These are phyloP conservation scores for Furcasterigmium furcatum DNA, from an alignment of 2,329 filamentous ascomycete species.

Conservation along the genomic window DNA sequence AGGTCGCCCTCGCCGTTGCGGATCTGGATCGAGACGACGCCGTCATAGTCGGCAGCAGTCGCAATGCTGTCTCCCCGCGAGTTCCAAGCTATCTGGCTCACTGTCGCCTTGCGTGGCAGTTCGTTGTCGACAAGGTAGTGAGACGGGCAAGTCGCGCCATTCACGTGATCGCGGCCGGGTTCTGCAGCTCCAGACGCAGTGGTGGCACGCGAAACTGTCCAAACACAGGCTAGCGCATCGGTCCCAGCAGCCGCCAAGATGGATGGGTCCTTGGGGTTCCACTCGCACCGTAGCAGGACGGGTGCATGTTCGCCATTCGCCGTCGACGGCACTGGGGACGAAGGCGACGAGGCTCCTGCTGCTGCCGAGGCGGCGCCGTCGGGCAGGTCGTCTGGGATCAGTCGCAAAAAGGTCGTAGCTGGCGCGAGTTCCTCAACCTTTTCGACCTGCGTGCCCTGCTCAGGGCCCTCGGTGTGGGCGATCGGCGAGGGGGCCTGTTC, in stretches of 20 bases:
- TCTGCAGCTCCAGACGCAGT: constrained; percentile 17
- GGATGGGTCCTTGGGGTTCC: constrained; percentile 62
- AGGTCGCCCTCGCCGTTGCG: constrained; percentile 52
- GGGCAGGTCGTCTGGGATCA: constrained; percentile 38
- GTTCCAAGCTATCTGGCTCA: constrained; percentile 61
- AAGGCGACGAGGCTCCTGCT: constrained; percentile 28
- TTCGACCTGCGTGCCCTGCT: constrained; percentile 62
- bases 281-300: constrained; percentile 66
- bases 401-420: constrained; percentile 58
- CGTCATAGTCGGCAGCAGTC: constrained; percentile 53
- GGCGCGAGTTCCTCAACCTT: constrained; percentile 59
- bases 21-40: constrained; percentile 50
- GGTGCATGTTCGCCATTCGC: constrained; percentile 48
- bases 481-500: constrained; percentile 51
- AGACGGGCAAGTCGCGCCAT: constrained; percentile 34
- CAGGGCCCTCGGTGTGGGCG: constrained; percentile 57
- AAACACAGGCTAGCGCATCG: constrained; percentile 68
- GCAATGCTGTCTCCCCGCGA: constrained; percentile 53
- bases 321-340: constrained; percentile 29
- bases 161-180: constrained; percentile 35
- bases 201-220: constrained; percentile 57
- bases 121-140: constrained; percentile 50
- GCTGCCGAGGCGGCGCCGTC: constrained; percentile 29
- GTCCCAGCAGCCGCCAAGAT: constrained; percentile 66
- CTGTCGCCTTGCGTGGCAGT: constrained; percentile 46